Conservation (phyloP, 129 eudicot species). For the Lonicera japonica region DNA sequence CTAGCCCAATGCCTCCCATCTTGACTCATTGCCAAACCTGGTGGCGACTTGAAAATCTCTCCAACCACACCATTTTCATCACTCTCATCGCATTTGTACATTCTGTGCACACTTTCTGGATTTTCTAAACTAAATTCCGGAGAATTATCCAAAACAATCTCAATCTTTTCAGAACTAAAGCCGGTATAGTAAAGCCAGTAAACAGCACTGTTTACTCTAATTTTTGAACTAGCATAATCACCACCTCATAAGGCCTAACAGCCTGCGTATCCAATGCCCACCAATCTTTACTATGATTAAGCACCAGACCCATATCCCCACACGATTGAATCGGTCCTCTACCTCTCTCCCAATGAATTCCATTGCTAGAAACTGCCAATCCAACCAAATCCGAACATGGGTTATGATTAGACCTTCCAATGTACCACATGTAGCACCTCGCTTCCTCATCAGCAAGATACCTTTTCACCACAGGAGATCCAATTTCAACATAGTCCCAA, state of each 20-base stretch:
- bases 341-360: constrained; percentile 88
- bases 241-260: constrained; percentile 64
- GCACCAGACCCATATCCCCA: constrained; percentile 61
- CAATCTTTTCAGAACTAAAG: constrained; percentile 43
- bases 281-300: constrained; percentile 74
- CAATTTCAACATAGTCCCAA: constrained; percentile 78
- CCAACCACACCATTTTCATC: constrained; percentile 17
- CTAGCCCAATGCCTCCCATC: constrained; percentile 98
- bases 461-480: constrained; percentile 89
- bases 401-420: constrained; percentile 48
- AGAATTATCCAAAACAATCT: constrained; percentile 21
- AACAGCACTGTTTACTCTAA: constrained; percentile 58
- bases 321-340: constrained; percentile 41
- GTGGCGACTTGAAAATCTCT: constrained; percentile 51
- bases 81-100: background rate
- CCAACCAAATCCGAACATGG: constrained; percentile 50
- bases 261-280: constrained; percentile 88
- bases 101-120: too few relatives aligned
- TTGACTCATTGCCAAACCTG: constrained; percentile 94
- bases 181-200: constrained; percentile 95
- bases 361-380: constrained; percentile 85
- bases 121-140: constrained; percentile 32
- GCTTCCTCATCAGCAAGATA: constrained; percentile 83
- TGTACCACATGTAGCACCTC: constrained; percentile 97
- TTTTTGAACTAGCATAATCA: constrained; percentile 78